These are phyloP conservation scores for Aspergillus viridinutans DNA, from an alignment of 2,329 filamentous ascomycete genomes.

Conservation along the genomic window DNA sequence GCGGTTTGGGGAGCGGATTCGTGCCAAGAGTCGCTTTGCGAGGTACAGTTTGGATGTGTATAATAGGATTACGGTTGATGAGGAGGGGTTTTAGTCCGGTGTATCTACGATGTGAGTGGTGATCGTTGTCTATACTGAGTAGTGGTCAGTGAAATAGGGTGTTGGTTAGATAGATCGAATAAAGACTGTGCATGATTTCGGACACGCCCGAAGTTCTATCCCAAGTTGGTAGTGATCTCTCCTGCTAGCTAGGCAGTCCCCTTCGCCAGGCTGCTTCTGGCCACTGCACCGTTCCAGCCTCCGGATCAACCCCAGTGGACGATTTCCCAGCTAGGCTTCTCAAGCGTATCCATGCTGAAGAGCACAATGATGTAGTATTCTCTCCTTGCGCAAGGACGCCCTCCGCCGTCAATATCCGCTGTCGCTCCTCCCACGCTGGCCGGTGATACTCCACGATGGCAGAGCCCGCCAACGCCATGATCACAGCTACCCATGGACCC, in stretches of 20 bases:
- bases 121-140: too few species aligned
- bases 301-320: too few species aligned
- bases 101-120: background rate
- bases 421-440: background rate
- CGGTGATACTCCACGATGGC: too few species aligned
- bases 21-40: slow-evolving; percentile 36
- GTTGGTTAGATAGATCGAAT: too few species aligned
- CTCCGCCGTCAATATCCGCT: background rate
- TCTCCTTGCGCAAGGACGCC: background rate
- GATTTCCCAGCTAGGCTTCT: background rate
- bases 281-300: too few species aligned
- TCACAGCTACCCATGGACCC: too few species aligned
- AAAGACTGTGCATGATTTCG: too few species aligned
- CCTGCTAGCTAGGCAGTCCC: background rate
- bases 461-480: too few species aligned
- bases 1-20: slow-evolving; percentile 34
- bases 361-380: too few species aligned
- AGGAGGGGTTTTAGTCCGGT: background rate
- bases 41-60: slow-evolving; percentile 26
- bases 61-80: slow-evolving; percentile 7
- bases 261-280: background rate
- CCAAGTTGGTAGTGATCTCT: background rate
- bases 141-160: too few species aligned
- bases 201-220: too few species aligned
- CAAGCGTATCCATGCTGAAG: background rate